A percentile compares a stretch with the other conserved stretches of the same genome.
Evolutionary conservation across 495 filamentous ascomycete species (phyloP).

Genomic region (Tuber brumale): DNA sequence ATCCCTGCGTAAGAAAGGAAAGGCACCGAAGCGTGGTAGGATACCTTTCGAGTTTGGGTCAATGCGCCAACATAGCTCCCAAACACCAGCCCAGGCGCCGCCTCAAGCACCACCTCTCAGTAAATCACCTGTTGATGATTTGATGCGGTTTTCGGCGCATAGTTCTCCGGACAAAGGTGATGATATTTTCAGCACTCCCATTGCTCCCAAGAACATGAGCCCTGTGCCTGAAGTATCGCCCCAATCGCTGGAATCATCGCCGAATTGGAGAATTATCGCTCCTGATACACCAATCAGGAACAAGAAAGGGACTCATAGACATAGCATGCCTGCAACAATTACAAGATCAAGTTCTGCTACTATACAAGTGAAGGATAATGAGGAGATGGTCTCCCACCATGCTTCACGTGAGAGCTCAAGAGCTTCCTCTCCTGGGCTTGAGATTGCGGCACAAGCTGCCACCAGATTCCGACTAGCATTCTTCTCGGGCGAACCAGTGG

Average conservation of each 20-base stretch:
- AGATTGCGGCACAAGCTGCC: slow-evolving; percentile 33
- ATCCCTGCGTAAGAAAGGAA: slow-evolving; percentile 29
- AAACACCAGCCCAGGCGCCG: slow-evolving; percentile 26
- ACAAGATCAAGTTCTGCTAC: slow-evolving; percentile 23
- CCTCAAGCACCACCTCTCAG: slow-evolving; percentile 9
- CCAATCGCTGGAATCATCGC: slow-evolving; percentile 25
- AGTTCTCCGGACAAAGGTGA: slow-evolving; percentile 26
- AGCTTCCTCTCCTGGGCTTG: slow-evolving; percentile 30
- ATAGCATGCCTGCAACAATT: slow-evolving; percentile 24
- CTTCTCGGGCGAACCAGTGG: slow-evolving; percentile 23
- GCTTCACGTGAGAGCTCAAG: slow-evolving; percentile 16
- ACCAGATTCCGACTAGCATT: slow-evolving; percentile 29
- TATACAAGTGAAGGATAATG: slow-evolving; percentile 19
- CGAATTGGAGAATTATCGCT: slow-evolving; percentile 37
- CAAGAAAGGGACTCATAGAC: slow-evolving; percentile 7
- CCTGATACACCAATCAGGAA: slow-evolving; percentile 31
- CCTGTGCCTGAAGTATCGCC: slow-evolving; percentile 21
- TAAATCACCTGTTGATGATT: slow-evolving; percentile 15
- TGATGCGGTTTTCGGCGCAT: slow-evolving; percentile 28
- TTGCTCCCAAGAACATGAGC: slow-evolving; percentile 18
- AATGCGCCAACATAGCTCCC: slow-evolving; percentile 24
- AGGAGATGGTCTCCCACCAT: slow-evolving; percentile 8
- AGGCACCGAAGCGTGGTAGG: slow-evolving; percentile 28
- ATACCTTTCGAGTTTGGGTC: slow-evolving; percentile 25
- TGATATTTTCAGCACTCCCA: slow-evolving; percentile 14